Evolutionary conservation across 306 rosid genomes (phyloP), one percentile per base, ranked within the genome.

Genomic region (Glycyrrhiza uralensis): DNA sequence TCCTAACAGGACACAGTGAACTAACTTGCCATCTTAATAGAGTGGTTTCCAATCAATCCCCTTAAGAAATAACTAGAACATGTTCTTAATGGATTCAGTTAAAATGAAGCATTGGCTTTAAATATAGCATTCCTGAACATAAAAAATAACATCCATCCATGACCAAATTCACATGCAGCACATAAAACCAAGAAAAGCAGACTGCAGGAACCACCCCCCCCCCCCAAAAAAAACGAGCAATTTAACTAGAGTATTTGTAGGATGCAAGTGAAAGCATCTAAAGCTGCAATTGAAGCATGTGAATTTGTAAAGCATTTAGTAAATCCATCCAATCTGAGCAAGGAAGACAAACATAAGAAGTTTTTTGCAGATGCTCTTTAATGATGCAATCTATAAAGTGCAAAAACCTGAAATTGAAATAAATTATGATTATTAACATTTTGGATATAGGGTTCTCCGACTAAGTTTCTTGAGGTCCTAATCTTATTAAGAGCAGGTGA

Each of bases 371-470:
- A 26, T 30, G 24, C 41, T 23, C 46, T 47, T 47, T 30, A 47
- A 32, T 11, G 22, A 42, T 60, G 70, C 78, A 80, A 62, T 57
- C 71, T 15, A 38, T 69, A 81, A 64, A 39, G 47, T 36, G 24
- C 46, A 54, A 24, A 52, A 41, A 3, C 22, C 26, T 6, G 57
- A 11, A 39, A 33, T 41, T 20, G 44, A 63, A 61, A 20, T 13
- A 44, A 60, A 50, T 2, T 20, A 61, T 6, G 22, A 50, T 1
- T 5, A 22, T 52, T 11, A 35, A 52, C 15, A 32, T 46, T 49
- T 32, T 28, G 66, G 46, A 65, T 19, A 44, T 28, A 5, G 60
- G 36, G 18, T 67, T 75, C 59, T 73, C 50, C 6, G 24, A 26
- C 46, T 19, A 62, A 32, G 41, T 30, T 50, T 18, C n/a, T 55